phyloP scores from a whole-genome alignment of 441 rosid genomes.

The Eruca vesicaria region DNA sequence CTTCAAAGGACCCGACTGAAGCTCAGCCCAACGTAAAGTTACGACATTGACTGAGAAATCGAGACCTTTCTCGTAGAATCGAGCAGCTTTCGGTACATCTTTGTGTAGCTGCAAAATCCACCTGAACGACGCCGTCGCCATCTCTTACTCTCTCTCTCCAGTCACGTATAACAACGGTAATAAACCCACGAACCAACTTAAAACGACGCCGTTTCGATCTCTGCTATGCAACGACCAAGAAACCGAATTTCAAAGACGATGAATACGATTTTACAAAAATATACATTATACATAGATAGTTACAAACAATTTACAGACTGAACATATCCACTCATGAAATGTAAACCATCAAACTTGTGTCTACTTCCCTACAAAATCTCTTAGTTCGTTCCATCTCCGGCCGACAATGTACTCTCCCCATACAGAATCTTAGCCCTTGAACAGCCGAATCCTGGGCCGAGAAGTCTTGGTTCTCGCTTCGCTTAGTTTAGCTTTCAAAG shows the following conservation, averaged over 20 bases:
- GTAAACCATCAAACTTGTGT: slow-evolving; percentile 5
- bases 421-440: slow-evolving; percentile 37
- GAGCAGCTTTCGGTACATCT: slow-evolving; percentile 85
- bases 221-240: neutral
- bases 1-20: slow-evolving; percentile 76
- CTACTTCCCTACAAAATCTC: neutral
- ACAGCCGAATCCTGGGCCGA: slow-evolving; percentile 49
- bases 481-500: slow-evolving; percentile 71
- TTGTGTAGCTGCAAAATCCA: slow-evolving; percentile 91
- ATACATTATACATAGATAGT: slow-evolving; percentile 4
- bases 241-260: neutral
- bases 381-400: slow-evolving; percentile 7
- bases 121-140: slow-evolving; percentile 71
- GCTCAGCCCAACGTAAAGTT: slow-evolving; percentile 88
- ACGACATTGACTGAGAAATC: slow-evolving; percentile 74
- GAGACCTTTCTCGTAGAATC: slow-evolving; percentile 84
- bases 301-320: slow-evolving; percentile 21
- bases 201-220: neutral
- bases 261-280: neutral
- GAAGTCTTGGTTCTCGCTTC: slow-evolving; percentile 44
- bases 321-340: slow-evolving; percentile 19
- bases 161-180: neutral
- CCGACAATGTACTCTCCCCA: neutral
- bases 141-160: slow-evolving; percentile 6
- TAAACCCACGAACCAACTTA: neutral